Percentiles rank a stretch among this genome's conserved stretches.
Conservation (phyloP, 2,329 filamentous ascomycete genomes). For the Xylariaceae sp. region DNA sequence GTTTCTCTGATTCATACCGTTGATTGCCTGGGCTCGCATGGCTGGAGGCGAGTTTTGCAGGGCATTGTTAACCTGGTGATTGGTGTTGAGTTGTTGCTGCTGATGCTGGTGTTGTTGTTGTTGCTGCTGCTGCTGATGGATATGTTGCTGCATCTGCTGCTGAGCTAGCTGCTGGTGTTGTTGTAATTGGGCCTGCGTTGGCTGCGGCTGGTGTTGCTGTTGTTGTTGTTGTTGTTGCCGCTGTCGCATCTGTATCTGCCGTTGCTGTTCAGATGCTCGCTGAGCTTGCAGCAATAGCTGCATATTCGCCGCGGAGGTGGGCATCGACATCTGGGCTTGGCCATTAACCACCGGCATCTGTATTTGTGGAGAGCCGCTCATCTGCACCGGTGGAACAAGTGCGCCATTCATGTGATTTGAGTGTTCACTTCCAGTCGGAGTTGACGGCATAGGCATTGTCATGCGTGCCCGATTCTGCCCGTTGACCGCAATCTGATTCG, state of each 20-base stretch:
- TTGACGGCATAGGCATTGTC: conserved; percentile 47
- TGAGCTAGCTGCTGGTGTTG: conserved; percentile 26
- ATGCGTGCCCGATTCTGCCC: conserved; percentile 51
- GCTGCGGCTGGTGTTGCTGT: conserved; percentile 36
- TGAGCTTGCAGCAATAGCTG: conserved; percentile 62
- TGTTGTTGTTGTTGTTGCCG: conserved; percentile 39
- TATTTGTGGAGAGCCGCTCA: conserved; percentile 66
- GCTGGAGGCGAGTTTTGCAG: conserved; percentile 42
- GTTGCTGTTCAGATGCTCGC: conserved; percentile 64
- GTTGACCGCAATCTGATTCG: conserved; percentile 45
- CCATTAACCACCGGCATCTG: conserved; percentile 62
- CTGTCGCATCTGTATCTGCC: conserved; percentile 46
- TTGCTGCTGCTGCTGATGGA: conserved; percentile 10
- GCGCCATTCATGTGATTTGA: conserved; percentile 50
- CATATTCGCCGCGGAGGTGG: conserved; percentile 47
- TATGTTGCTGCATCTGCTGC: conserved; percentile 27
- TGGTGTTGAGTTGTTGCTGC: conserved; percentile 25
- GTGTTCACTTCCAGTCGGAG: conserved; percentile 48
- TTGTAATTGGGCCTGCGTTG: conserved; percentile 30
- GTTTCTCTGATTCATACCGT: conserved; percentile 49
- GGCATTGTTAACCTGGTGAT: conserved; percentile 37
- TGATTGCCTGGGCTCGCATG: conserved; percentile 41
- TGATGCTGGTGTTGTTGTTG: conserved; percentile 27
- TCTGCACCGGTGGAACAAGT: conserved; percentile 54
- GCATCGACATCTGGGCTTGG: conserved; percentile 59